A percentile compares a stretch with the other conserved stretches of the same genome.
Conservation (phyloP, 73 alveolate species). For the Halteria grandinella region DNA sequence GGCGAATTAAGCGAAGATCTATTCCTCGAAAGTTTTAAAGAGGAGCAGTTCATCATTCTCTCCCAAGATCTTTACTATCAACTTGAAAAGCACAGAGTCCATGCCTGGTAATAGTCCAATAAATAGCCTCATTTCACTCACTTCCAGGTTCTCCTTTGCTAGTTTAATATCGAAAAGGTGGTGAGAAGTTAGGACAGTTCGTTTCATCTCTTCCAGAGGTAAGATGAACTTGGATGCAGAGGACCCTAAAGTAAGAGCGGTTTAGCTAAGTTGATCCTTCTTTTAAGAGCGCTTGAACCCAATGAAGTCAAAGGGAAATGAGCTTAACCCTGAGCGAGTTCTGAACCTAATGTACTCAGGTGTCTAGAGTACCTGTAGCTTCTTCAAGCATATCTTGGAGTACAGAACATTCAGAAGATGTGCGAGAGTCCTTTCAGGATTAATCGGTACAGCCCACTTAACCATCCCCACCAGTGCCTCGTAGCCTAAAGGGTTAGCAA, state of each 20-base stretch:
- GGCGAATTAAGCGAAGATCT: conserved; percentile 27
- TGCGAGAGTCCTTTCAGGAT: conserved; percentile 19
- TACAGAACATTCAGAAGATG: conserved; percentile 1
- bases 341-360: conserved; percentile 20
- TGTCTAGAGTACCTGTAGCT: conserved; percentile 6
- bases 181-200: no score
- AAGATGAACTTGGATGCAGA: no score
- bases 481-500: conserved; percentile 12
- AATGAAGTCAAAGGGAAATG: conserved; percentile 2
- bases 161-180: no score
- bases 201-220: no score
- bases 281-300: neutral
- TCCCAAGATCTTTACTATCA: conserved; percentile 2
- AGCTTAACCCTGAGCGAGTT: conserved; percentile 7
- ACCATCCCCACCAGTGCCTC: conserved; percentile 43
- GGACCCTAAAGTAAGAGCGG: no score
- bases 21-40: conserved; percentile 47
- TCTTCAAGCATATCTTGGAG: neutral
- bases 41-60: neutral
- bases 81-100: neutral
- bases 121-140: no score
- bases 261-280: no score
- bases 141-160: no score
- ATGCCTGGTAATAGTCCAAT: no score
- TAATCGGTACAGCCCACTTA: conserved; percentile 34